A percentile compares a stretch with the other conserved stretches of the same genome.
These are phyloP conservation scores for Nakazawaea wyomingensis DNA, from an alignment of 805 yeast genomes.

Conservation along the genomic window DNA sequence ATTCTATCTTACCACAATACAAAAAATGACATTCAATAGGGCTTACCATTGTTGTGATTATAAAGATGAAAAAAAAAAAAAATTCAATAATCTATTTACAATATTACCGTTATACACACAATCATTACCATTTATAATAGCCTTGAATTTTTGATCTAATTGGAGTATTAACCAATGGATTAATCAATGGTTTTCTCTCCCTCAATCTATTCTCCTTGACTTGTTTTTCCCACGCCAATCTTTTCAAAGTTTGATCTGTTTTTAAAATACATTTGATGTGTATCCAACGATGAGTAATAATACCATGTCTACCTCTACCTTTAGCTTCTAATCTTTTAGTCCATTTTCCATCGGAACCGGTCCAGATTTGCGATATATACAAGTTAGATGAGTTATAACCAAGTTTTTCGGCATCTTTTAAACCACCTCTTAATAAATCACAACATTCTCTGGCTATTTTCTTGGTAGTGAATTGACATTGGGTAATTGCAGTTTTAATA, in stretches of 20 bases:
- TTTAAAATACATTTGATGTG: constrained; percentile 78
- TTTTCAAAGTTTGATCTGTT: constrained; percentile 55
- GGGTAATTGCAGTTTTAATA: constrained; percentile 79
- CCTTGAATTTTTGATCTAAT: constrained; percentile 47
- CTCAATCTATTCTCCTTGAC: constrained; percentile 32
- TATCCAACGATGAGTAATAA: constrained; percentile 67
- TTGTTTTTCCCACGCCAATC: constrained; percentile 56
- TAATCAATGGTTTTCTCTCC: constrained; percentile 31
- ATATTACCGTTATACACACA: too few relatives aligned
- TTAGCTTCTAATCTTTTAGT: constrained; percentile 68
- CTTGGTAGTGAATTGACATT: constrained; percentile 77
- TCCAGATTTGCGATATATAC: constrained; percentile 81
- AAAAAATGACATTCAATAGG: too few relatives aligned
- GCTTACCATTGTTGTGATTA: too few relatives aligned
- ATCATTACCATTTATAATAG: constrained; percentile 50
- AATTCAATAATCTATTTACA: too few relatives aligned
- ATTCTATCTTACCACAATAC: too few relatives aligned
- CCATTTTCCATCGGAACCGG: constrained; percentile 83
- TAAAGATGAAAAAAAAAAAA: too few relatives aligned
- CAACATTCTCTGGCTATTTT: constrained; percentile 76
- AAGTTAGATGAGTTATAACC: constrained; percentile 56
- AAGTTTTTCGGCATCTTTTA: constrained; percentile 59
- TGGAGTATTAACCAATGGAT: constrained; percentile 38
- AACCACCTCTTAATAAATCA: constrained; percentile 65
- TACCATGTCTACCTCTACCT: constrained; percentile 88